A percentile compares a stretch with the other conserved stretches of the same genome.
These are phyloP conservation scores for Ceratobasidium papillatum DNA, from an alignment of 1,284 basidiomycete species.

Conservation along the genomic window DNA sequence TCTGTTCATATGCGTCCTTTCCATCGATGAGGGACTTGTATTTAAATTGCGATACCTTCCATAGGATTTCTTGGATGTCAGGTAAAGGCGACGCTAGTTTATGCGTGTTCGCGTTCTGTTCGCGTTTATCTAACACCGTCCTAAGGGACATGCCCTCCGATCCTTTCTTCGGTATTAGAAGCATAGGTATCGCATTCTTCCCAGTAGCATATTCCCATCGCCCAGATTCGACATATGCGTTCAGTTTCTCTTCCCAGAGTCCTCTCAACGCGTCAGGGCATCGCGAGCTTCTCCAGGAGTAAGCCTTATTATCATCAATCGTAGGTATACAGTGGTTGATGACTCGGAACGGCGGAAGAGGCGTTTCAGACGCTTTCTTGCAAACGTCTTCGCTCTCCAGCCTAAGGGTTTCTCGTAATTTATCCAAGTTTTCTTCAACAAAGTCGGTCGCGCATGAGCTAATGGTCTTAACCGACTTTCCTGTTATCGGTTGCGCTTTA, in stretches of 20 bases:
- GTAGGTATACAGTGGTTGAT: conserved; percentile 56
- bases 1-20: conserved; percentile 53
- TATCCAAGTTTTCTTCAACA: not conserved
- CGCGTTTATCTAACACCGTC: conserved; percentile 52
- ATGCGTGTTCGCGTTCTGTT: conserved; percentile 52
- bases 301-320: conserved; percentile 52
- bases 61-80: conserved; percentile 51
- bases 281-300: conserved; percentile 16
- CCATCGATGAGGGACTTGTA: conserved; percentile 49
- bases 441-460: conserved; percentile 40
- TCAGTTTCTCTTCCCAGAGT: conserved; percentile 50
- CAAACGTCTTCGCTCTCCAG: conserved; percentile 49
- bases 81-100: conserved; percentile 54
- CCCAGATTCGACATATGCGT: conserved; percentile 44
- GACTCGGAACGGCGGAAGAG: conserved; percentile 51
- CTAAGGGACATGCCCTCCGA: conserved; percentile 44
- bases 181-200: conserved; percentile 51
- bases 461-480: conserved; percentile 43
- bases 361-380: conserved; percentile 47
- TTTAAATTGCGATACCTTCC: conserved; percentile 46
- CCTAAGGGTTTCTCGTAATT: conserved; percentile 36
- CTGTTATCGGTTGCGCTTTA: conserved; percentile 43
- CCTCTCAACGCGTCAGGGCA: conserved; percentile 52
- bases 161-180: conserved; percentile 53
- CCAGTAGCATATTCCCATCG: conserved; percentile 50